phyloP scores from a whole-genome alignment of 2,329 filamentous ascomycete species.

The Alternaria ethzedia region DNA sequence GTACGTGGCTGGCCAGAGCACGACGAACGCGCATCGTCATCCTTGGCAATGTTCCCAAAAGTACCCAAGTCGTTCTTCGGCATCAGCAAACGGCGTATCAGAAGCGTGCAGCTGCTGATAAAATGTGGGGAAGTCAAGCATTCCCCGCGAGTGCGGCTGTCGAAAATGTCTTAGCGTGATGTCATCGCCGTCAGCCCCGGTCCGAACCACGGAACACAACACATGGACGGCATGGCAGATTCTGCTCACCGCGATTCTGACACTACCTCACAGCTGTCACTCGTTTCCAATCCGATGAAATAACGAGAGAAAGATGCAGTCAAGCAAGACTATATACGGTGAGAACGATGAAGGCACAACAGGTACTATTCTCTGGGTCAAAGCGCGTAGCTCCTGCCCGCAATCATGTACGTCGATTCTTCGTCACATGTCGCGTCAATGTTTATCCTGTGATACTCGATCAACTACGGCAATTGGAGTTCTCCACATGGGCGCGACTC shows the following conservation, averaged over 20 bases:
- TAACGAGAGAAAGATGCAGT: background rate
- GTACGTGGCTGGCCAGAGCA: slow-evolving; percentile 26
- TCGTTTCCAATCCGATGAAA: background rate
- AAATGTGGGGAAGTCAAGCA: slow-evolving; percentile 1
- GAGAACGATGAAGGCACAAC: background rate
- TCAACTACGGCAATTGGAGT: background rate
- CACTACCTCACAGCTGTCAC: background rate
- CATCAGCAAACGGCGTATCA: slow-evolving; percentile 3
- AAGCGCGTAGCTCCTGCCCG: background rate
- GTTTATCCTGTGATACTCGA: background rate
- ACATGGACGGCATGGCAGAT: background rate
- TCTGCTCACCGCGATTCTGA: background rate
- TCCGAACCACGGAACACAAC: slow-evolving; percentile 12
- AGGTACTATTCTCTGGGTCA: background rate
- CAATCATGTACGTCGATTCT: background rate
- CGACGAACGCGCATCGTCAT: slow-evolving; percentile 5
- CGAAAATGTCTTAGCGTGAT: slow-evolving; percentile 21
- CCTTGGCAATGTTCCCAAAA: slow-evolving; percentile 7
- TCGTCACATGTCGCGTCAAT: background rate
- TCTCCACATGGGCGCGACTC: background rate
- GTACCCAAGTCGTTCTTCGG: slow-evolving; percentile 1
- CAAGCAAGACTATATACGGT: background rate
- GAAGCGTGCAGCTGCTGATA: slow-evolving; percentile 4
- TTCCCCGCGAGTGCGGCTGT: slow-evolving; percentile 26
- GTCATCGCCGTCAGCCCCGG: slow-evolving; percentile 23